These are phyloP conservation scores for Gyromitra esculenta DNA, from an alignment of 2,329 filamentous ascomycete species.

Conservation along the genomic window DNA sequence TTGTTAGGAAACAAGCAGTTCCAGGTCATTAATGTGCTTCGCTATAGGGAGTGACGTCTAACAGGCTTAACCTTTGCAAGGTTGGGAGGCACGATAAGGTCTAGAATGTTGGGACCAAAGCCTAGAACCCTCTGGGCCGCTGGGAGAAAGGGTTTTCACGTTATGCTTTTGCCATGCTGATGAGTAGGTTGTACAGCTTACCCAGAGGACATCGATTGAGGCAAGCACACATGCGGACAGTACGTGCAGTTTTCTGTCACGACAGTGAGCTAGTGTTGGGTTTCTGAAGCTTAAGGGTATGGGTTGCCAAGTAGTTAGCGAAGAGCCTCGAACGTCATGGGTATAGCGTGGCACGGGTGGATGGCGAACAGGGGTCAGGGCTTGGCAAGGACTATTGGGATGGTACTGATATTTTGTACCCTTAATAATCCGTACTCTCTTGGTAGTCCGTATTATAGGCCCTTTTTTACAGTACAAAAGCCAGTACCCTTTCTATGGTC, in stretches of 20 bases:
- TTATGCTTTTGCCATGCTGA: constrained; percentile 13
- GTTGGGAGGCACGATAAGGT: not conserved
- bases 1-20: not conserved
- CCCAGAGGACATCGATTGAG: not conserved
- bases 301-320: not conserved
- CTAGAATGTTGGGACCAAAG: not conserved
- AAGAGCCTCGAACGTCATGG: not conserved
- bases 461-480: too few species aligned
- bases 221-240: not conserved
- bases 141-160: not conserved
- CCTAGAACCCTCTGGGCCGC: not conserved
- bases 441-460: too few species aligned
- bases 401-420: too few species aligned
- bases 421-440: too few species aligned
- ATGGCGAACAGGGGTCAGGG: too few species aligned
- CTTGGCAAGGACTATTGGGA: too few species aligned
- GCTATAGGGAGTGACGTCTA: not conserved
- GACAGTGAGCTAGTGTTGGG: not conserved
- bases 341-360: too few species aligned
- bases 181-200: not conserved
- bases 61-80: not conserved
- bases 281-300: not conserved
- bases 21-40: not conserved
- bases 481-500: too few species aligned
- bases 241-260: not conserved